Evolutionary conservation across 495 filamentous ascomycete species (phyloP), one percentile per base, ranked within the genome.

Genomic region (Hypoxylon fragiforme): DNA sequence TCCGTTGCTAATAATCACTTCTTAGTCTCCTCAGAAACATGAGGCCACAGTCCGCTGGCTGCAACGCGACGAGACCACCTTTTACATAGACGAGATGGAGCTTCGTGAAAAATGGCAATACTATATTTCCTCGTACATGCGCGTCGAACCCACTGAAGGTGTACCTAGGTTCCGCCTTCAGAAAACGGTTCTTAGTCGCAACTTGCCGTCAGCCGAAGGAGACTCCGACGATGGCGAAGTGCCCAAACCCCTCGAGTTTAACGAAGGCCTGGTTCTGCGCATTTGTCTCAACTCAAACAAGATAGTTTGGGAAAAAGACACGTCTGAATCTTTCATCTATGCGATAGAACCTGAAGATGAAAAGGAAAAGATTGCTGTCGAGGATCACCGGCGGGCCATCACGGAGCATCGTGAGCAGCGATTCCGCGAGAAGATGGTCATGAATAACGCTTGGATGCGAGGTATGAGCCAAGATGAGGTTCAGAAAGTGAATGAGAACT

Each of bases 101-200:
- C 76, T 73, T 14, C 75, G 73, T 49, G 76, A 83, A 31, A 73
- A 74, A 45, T 97, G 92, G 92, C 87, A 88, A 41, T 92, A 92
- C 77, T 99, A 99, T 65, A 88, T 96, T 34, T 90, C 90, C 32
- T 89, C 91, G 7, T 99, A 87, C 71, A 85, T 87, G 39, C 88
- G 89, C 65, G 78, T 90, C 35, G 91, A 95, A 50, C 88, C 87
- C 4, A 99, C 95, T 11, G 95, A 99, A 70, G 89, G 89, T 20
- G 78, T 97, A 5, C 73, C 78, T 5, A 77, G 84, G 32, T 77
- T 77, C 5, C 78, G 80, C 15, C 76, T 95, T 62, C 77, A 73
- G 66, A 73, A 84, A 78, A 71, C 85, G 77, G 37, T 90, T 77
- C 76, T 95, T 8, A 82, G 85, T 57, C 87, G 90, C 52, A 94